These are phyloP conservation scores for Bolboschoenus planiculmis DNA, from an alignment of 176 grass and related monocot species.

Conservation along the genomic window DNA sequence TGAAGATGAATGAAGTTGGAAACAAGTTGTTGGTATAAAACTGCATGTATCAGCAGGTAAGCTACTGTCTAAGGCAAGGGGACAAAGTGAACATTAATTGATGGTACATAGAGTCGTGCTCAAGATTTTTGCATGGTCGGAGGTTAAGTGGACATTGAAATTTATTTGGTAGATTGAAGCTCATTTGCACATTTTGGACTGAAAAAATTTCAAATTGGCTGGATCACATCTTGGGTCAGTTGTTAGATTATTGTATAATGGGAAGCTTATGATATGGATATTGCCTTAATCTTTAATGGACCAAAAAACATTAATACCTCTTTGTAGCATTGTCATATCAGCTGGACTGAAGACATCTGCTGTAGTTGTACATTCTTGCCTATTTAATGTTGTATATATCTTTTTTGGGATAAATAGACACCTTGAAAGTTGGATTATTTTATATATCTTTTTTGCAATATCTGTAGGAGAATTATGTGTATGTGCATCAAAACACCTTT, in stretches of 20 bases:
- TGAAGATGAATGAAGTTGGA: constrained; percentile 25
- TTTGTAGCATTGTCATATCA: too few relatives aligned
- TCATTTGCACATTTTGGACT: background rate
- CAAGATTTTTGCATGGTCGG: background rate
- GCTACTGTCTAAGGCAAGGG: background rate
- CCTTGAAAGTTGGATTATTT: background rate
- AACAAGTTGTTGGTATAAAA: constrained; percentile 31
- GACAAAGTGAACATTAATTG: background rate
- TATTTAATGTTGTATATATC: background rate
- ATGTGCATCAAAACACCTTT: too few relatives aligned
- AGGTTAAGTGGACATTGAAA: background rate
- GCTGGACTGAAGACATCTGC: too few relatives aligned
- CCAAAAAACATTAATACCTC: background rate
- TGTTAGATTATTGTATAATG: too few relatives aligned
- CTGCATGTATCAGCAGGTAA: constrained; percentile 17
- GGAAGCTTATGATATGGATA: too few relatives aligned
- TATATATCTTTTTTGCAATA: too few relatives aligned
- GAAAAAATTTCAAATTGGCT: background rate
- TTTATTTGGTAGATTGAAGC: background rate
- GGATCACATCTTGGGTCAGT: too few relatives aligned
- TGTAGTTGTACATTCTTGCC: too few relatives aligned
- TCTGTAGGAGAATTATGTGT: too few relatives aligned
- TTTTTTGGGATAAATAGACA: background rate
- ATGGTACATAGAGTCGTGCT: background rate
- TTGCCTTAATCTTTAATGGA: background rate